Evolutionary conservation across 83 land plant species (phyloP).

Genomic region (Thuja plicata): DNA sequence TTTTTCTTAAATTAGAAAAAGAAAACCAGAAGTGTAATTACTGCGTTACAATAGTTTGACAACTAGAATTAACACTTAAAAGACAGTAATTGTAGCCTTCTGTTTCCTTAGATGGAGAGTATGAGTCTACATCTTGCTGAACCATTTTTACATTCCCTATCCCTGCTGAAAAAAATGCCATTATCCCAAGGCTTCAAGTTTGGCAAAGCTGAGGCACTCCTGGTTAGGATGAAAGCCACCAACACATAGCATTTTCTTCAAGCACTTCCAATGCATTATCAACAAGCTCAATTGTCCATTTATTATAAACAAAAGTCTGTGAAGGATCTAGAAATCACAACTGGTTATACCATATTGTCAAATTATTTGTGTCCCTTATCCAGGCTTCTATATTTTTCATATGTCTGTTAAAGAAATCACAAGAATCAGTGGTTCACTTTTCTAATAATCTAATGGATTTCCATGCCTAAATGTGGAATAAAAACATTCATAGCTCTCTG

Average conservation of each 20-base stretch:
- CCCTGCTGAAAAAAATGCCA: neutral
- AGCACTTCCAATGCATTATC: neutral
- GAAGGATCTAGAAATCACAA: neutral
- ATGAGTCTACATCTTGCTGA: neutral
- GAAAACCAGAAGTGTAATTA: neutral
- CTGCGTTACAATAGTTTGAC: neutral
- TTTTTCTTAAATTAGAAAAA: neutral
- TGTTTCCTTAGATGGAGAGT: too few relatives aligned
- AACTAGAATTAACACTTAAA: neutral
- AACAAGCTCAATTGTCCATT: neutral
- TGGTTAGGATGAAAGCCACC: neutral
- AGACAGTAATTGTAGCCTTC: neutral
- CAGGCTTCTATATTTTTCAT: too few relatives aligned
- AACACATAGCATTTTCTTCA: neutral
- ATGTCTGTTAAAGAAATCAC: too few relatives aligned
- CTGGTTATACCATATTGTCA: too few relatives aligned
- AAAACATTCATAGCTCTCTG: too few relatives aligned
- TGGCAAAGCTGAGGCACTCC: neutral
- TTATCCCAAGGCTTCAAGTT: neutral
- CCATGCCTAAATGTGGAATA: neutral
- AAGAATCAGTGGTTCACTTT: too few relatives aligned
- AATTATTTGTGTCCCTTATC: too few relatives aligned
- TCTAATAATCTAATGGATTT: neutral
- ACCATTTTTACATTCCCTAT: too few relatives aligned
- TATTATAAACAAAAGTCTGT: neutral